Evolutionary conservation across 2,329 filamentous ascomycete species (phyloP).

Genomic region (Claviceps pazoutovae): DNA sequence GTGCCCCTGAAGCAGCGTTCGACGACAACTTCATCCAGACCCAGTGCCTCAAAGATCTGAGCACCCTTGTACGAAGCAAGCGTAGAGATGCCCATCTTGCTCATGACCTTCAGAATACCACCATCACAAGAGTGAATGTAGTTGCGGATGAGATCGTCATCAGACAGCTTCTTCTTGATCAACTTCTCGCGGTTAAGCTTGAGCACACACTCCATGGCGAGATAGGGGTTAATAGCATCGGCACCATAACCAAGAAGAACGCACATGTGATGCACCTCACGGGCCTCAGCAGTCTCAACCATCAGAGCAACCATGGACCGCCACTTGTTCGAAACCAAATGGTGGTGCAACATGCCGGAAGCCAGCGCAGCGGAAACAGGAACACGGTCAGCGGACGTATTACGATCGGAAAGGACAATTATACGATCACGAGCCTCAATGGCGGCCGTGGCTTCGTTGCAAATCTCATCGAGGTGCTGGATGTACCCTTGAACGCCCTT

Average conservation of each 20-base stretch:
- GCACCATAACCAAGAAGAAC: slow-evolving; percentile 93
- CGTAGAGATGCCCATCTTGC: slow-evolving; percentile 98
- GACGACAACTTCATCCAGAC: slow-evolving; percentile 81
- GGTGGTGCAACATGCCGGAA: slow-evolving; percentile 88
- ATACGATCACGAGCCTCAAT: slow-evolving; percentile 75
- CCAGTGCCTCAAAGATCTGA: slow-evolving; percentile 93
- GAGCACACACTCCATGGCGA: slow-evolving; percentile 89
- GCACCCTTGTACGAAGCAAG: slow-evolving; percentile 94
- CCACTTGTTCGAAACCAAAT: slow-evolving; percentile 92
- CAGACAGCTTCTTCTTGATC: slow-evolving; percentile 75
- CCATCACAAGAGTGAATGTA: slow-evolving; percentile 96
- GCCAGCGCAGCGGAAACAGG: slow-evolving; percentile 76
- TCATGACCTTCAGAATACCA: slow-evolving; percentile 97
- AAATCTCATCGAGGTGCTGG: slow-evolving; percentile 77
- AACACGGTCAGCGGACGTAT: slow-evolving; percentile 68
- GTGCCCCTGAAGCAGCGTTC: slow-evolving; percentile 92
- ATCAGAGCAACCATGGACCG: slow-evolving; percentile 75
- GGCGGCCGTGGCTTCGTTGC: slow-evolving; percentile 67
- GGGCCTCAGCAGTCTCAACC: slow-evolving; percentile 81
- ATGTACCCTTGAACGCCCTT: slow-evolving; percentile 76
- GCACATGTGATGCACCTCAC: slow-evolving; percentile 97
- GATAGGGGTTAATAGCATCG: slow-evolving; percentile 87
- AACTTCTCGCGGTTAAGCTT: slow-evolving; percentile 91
- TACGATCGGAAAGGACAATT: slow-evolving; percentile 79
- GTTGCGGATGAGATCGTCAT: slow-evolving; percentile 78